Base-by-base conservation (phyloP, 768 basidiomycete genomes). In the Boletus reticuloceps region DNA sequence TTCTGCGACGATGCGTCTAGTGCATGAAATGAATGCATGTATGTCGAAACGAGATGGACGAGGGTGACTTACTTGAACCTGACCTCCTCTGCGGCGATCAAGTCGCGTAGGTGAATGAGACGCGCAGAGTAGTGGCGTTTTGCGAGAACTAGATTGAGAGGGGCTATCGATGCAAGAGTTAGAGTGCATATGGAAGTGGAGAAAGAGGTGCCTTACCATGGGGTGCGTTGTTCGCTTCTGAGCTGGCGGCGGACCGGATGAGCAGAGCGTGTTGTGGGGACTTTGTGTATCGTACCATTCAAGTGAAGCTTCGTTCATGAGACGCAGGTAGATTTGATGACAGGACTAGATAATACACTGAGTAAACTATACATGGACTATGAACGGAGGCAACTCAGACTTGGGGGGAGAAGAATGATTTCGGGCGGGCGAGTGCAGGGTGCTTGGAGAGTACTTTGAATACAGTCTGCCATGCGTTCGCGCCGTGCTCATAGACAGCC, bases 401-500 rank as follows among this genome's bases (percentile, higher is more conserved):
- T 76, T 88, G 81, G 32, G 88, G 74, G 9, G 82, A 83, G 64
- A 91, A 94, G 69, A 84, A 82, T 14, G 77, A 73, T 61, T 81
- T 81, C 20, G 86, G 82, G 45, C 84, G 81, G 4, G 74, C 71
- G 42, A 89, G 74, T 10, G 91, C 75, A 14, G 92, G 85, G 62
- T 95, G 91, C 27, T 81, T 82, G 17, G 80, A 75, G 19, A 96
- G 79, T 8, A 89, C 60, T 41, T 79, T 79, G 20, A 88, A 79
- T 10, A 95, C 82, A 7, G 77, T 69, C 36, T 77, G 64, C 94
- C 94, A 94, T 5, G 79, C 78, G 44, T 79, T 72, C 36, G 83
- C 75, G 14, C 94, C 93, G 53, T 86, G 77, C 66, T 94, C 90
- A 71, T 90, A 90, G 41, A 91, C 86, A 0, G 91, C 86, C 72